Evolutionary conservation across 106 monocot species (phyloP).

Genomic region (Dioscorea alata): DNA sequence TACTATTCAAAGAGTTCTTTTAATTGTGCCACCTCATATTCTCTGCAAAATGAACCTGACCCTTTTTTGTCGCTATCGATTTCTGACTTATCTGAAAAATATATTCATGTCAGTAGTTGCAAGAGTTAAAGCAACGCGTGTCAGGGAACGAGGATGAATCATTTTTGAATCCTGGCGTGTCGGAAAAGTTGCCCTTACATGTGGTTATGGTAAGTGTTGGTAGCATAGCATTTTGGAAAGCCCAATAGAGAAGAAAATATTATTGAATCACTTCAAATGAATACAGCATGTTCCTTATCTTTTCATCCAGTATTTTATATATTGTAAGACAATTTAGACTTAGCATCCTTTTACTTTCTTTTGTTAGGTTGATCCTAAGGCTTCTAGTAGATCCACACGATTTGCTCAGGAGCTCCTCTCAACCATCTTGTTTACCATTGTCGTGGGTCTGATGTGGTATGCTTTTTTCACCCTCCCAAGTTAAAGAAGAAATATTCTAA

Average conservation of each 20-base stretch:
- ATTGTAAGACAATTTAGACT: not conserved
- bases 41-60: too few species aligned
- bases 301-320: not conserved
- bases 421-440: slow-evolving; percentile 65
- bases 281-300: not conserved
- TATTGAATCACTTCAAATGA: too few species aligned
- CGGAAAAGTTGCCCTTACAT: slow-evolving; percentile 90
- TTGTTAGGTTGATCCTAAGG: slow-evolving; percentile 82
- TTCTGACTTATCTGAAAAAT: slow-evolving; percentile 19
- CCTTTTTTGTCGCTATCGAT: slow-evolving; percentile 3
- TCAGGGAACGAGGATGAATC: slow-evolving; percentile 65
- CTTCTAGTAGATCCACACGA: slow-evolving; percentile 59
- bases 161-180: slow-evolving; percentile 74
- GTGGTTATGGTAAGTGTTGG: slow-evolving; percentile 77
- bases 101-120: slow-evolving; percentile 85
- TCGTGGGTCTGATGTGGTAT: slow-evolving; percentile 80
- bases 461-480: slow-evolving; percentile 9
- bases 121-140: slow-evolving; percentile 91
- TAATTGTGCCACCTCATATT: too few species aligned
- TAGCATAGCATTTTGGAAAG: too few species aligned
- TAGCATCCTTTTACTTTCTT: slow-evolving; percentile 6
- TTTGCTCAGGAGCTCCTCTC: slow-evolving; percentile 83
- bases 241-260: too few species aligned
- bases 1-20: too few species aligned
- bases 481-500: too few species aligned